These are phyloP conservation scores for Groenewaldozyma tartarivorans DNA, from an alignment of 805 yeast species.

Conservation along the genomic window DNA sequence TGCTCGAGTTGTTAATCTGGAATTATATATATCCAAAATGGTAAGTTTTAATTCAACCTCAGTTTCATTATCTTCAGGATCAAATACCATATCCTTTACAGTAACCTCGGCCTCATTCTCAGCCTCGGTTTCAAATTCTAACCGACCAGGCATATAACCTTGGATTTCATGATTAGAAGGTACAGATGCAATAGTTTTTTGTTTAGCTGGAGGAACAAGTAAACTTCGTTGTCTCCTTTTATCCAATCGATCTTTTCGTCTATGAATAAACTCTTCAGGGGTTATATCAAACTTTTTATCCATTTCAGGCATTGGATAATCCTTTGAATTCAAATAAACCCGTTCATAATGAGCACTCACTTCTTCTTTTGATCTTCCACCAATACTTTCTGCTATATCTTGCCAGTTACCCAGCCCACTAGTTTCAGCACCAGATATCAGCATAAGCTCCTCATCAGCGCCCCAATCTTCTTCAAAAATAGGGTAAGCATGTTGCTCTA, in stretches of 20 bases:
- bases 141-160: slow-evolving; percentile 97
- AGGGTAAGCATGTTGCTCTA: slow-evolving; percentile 93
- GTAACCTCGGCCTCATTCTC: slow-evolving; percentile 95
- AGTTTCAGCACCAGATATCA: slow-evolving; percentile 87
- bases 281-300: slow-evolving; percentile 57
- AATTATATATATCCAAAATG: slow-evolving; percentile 79
- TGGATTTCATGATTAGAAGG: slow-evolving; percentile 96
- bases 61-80: slow-evolving; percentile 79
- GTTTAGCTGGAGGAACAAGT: slow-evolving; percentile 74
- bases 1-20: slow-evolving; percentile 82
- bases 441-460: slow-evolving; percentile 88
- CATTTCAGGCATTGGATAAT: slow-evolving; percentile 87
- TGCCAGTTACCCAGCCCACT: slow-evolving; percentile 96
- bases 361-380: slow-evolving; percentile 85
- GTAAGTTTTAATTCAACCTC: slow-evolving; percentile 88
- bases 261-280: slow-evolving; percentile 58
- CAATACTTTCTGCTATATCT: slow-evolving; percentile 93
- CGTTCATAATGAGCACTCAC: slow-evolving; percentile 74
- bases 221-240: slow-evolving; percentile 45
- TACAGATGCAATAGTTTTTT: slow-evolving; percentile 82
- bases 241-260: slow-evolving; percentile 64
- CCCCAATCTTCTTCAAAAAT: slow-evolving; percentile 91
- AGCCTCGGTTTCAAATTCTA: slow-evolving; percentile 92
- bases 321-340: slow-evolving; percentile 55
- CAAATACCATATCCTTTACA: slow-evolving; percentile 91